phyloP scores from a whole-genome alignment of 2,329 filamentous ascomycete genomes.

The Pleomassaria siparia region DNA sequence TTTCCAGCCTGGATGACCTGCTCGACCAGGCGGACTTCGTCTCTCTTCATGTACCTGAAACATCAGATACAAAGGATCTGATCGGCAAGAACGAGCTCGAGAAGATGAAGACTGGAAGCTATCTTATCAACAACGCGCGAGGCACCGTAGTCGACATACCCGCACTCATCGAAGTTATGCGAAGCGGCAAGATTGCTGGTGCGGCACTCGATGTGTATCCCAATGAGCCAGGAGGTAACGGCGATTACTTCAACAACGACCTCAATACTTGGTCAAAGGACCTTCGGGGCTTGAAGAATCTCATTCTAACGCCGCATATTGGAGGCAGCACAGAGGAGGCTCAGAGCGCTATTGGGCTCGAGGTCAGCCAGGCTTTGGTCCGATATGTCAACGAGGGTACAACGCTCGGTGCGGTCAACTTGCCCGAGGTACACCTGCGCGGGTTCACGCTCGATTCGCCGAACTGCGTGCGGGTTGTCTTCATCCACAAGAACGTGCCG shows the following conservation, averaged over 20 bases:
- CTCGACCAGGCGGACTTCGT: constrained; percentile 85
- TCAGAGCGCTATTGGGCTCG: constrained; percentile 90
- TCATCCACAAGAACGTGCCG: constrained; percentile 94
- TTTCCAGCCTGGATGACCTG: constrained; percentile 74
- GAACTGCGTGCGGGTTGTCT: constrained; percentile 89
- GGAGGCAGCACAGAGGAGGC: constrained; percentile 97
- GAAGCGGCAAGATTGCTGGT: constrained; percentile 82
- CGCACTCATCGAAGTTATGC: constrained; percentile 84
- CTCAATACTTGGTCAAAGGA: constrained; percentile 87
- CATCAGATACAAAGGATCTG: constrained; percentile 90
- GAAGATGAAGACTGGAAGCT: constrained; percentile 89
- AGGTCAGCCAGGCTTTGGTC: constrained; percentile 85
- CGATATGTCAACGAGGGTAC: constrained; percentile 95
- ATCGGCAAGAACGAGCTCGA: constrained; percentile 78
- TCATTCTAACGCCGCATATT: constrained; percentile 95
- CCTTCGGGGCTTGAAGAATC: constrained; percentile 80
- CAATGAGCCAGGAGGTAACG: constrained; percentile 89
- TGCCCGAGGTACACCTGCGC: constrained; percentile 91
- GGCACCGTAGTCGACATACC: constrained; percentile 94
- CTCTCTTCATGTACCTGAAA: constrained; percentile 90
- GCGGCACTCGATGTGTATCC: constrained; percentile 97
- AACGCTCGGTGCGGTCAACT: constrained; percentile 89
- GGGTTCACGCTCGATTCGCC: constrained; percentile 88
- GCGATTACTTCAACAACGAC: constrained; percentile 85
- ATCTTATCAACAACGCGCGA: constrained; percentile 94